These are phyloP conservation scores for Cryphonectria japonica DNA, from an alignment of 2,329 filamentous ascomycete genomes.

Conservation along the genomic window DNA sequence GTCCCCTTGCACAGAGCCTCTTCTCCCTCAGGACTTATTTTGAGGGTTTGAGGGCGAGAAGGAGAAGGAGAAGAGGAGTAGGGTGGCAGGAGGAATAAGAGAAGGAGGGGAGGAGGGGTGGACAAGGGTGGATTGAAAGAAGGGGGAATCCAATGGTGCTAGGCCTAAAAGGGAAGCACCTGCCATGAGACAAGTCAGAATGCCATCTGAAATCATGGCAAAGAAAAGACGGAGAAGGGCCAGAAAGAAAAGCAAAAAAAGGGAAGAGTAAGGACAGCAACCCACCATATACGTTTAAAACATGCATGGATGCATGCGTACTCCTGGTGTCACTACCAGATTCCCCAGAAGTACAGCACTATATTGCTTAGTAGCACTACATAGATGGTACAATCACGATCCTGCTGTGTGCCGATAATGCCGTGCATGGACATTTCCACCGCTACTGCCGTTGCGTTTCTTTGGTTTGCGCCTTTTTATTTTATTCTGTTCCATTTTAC, in stretches of 20 bases:
- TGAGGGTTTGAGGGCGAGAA: neutral
- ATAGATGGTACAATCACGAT: constrained; percentile 14
- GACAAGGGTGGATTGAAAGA: neutral
- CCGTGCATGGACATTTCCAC: constrained; percentile 5
- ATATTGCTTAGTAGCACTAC: neutral
- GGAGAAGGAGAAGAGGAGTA: neutral
- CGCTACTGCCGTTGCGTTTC: neutral
- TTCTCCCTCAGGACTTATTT: neutral
- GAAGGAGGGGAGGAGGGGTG: neutral
- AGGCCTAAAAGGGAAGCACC: neutral
- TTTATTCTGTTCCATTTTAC: neutral
- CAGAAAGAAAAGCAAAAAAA: neutral
- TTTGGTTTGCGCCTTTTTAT: neutral
- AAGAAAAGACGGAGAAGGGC: neutral
- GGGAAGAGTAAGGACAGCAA: no score
- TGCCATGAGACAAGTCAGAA: constrained; percentile 1
- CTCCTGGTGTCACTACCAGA: neutral
- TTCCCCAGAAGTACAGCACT: neutral
- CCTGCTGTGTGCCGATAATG: constrained; percentile 20
- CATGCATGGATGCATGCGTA: constrained; percentile 8
- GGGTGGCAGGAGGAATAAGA: neutral
- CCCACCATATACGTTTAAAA: neutral
- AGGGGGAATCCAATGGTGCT: neutral
- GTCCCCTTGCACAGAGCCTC: neutral
- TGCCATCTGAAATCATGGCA: constrained; percentile 5